Percentiles rank a stretch among this genome's conserved stretches.
phyloP scores from a whole-genome alignment of 2,329 filamentous ascomycete genomes.

The Penicillium sp. region DNA sequence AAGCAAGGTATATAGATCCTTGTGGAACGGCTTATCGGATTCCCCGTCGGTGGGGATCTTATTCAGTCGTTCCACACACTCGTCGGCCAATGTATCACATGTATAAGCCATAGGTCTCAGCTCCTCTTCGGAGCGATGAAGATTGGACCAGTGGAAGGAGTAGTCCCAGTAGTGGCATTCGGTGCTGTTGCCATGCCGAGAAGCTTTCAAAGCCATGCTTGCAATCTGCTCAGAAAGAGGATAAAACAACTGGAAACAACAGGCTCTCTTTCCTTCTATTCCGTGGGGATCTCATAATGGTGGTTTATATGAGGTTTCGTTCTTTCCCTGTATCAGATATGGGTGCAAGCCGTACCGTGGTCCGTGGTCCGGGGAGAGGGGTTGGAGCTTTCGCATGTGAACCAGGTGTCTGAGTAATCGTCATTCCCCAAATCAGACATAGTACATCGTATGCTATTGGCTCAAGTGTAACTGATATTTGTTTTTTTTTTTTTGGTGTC shows the following conservation, averaged over 20 bases:
- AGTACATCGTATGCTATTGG: not conserved
- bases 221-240: not conserved
- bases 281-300: not conserved
- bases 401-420: conserved; percentile 10
- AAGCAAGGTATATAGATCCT: conserved; percentile 66
- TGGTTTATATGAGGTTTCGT: not conserved
- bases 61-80: conserved; percentile 65
- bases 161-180: conserved; percentile 58
- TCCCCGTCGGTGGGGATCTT: conserved; percentile 48
- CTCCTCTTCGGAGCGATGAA: conserved; percentile 63
- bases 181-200: conserved; percentile 15
- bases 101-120: conserved; percentile 61
- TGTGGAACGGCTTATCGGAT: conserved; percentile 32
- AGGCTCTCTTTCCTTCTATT: not conserved
- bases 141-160: conserved; percentile 66
- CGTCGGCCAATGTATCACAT: conserved; percentile 68
- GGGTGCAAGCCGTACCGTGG: conserved; percentile 14
- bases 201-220: conserved; percentile 16
- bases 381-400: conserved; percentile 20
- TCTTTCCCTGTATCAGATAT: not conserved
- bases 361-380: conserved; percentile 22
- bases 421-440: not conserved
- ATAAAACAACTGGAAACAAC: not conserved
- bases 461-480: not conserved
- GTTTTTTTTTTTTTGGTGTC: too few relatives aligned